Evolutionary conservation across 2,329 filamentous ascomycete genomes (phyloP).

Genomic region (Fusarium temperatum): DNA sequence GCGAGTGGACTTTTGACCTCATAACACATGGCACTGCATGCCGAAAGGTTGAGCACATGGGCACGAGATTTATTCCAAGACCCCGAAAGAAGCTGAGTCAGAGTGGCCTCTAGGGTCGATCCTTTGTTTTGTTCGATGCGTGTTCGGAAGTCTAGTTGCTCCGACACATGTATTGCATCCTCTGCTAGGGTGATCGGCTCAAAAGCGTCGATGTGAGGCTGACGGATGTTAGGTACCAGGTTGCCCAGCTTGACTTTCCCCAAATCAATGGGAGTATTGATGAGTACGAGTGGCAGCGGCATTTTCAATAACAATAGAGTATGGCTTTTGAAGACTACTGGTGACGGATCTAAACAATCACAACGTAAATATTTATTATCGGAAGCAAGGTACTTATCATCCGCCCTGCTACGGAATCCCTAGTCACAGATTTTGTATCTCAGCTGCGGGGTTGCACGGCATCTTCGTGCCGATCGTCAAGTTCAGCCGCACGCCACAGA

Average conservation of each 20-base stretch:
- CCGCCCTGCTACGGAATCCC: rapidly evolving
- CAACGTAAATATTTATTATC: rapidly evolving
- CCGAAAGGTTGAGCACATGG: not conserved
- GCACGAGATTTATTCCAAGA: rapidly evolving
- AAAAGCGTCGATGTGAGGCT: not conserved
- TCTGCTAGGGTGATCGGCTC: rapidly evolving
- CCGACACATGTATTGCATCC: not conserved
- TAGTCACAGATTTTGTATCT: no score
- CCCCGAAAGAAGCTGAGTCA: not conserved
- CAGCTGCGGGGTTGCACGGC: not conserved
- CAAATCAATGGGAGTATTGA: not conserved
- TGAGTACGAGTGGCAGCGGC: not conserved
- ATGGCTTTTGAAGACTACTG: no score
- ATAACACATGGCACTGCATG: not conserved
- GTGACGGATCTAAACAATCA: no score
- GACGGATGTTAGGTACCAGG: not conserved
- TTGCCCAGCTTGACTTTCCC: not conserved
- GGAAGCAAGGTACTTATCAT: no score
- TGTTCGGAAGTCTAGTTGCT: not conserved
- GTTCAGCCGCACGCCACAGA: not conserved
- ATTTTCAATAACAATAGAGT: not conserved
- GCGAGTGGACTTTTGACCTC: not conserved
- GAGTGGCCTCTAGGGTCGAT: rapidly evolving
- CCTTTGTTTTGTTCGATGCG: not conserved
- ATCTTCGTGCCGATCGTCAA: not conserved